Evolutionary conservation across 2,329 filamentous ascomycete genomes (phyloP), one percentile per base, ranked within the genome.

Genomic region (Aspergillus sp.): DNA sequence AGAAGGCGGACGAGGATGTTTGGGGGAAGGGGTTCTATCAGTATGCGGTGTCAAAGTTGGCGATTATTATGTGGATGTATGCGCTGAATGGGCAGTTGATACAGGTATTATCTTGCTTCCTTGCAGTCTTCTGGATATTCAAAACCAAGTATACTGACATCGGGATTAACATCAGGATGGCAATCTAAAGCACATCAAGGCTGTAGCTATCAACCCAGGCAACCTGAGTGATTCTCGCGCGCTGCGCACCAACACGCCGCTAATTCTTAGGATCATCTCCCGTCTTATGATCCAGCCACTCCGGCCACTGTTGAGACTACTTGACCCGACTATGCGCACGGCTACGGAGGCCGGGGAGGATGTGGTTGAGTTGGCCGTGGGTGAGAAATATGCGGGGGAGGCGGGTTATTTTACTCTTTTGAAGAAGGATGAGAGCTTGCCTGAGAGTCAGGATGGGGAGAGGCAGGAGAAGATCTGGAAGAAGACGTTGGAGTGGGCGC

Each of bases 21-120:
- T 15, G 41, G 41, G 52, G 44, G 2, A 48, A 53, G 15, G 60
- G 56, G 3, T 57, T 62, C 23, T 56, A 58, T 41, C 57, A 25
- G n/a, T 59, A 62, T 50, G 48, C 57, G 3, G 47, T 50, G 13
- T 56, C 60, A 3, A 62, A 59, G 25, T 15, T 59, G 11, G 60
- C 47, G 7, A 38, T 59, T 15, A 39, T 53, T n/a, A 62, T 59
- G 53, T 62, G 60, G 60, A 59, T 62, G 60, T 59, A 59, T 52
- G 60, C 56, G 15, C 23, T 62, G 39, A 62, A 62, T 32, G 30
- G 52, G 17, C 39, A 53, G 19, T 38, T 62, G 1, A 30, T 52
- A 7, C 21, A 47, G 51, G 60, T 62, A 27, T 27, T 27, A 27
- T 27, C 25, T 27, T 8, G 25, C 25, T 25, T 25, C 25, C 25